Conservation (phyloP, 1,284 basidiomycete genomes). For the Ceratobasidium sp. region DNA sequence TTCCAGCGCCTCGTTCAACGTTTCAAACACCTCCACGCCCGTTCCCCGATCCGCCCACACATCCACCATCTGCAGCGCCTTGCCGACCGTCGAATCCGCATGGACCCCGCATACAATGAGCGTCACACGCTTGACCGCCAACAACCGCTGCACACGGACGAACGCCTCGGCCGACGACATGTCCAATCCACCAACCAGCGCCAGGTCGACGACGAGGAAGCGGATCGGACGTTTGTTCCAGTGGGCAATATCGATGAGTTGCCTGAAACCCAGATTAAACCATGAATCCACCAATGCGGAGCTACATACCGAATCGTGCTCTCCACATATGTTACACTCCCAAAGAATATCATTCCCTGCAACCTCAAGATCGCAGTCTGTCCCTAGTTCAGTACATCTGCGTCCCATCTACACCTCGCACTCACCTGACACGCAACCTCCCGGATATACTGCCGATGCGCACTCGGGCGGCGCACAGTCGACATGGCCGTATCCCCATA, state of each 20-base stretch:
- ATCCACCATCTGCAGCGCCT: slow-evolving; percentile 77
- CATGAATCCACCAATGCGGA: neutral
- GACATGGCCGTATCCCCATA: slow-evolving; percentile 86
- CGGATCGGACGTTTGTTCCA: slow-evolving; percentile 87
- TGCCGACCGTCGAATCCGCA: slow-evolving; percentile 70
- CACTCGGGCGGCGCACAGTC: slow-evolving; percentile 88
- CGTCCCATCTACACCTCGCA: neutral
- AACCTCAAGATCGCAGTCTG: slow-evolving; percentile 92
- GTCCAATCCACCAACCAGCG: slow-evolving; percentile 89
- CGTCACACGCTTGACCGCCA: slow-evolving; percentile 79
- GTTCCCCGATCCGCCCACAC: slow-evolving; percentile 74
- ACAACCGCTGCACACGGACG: slow-evolving; percentile 86
- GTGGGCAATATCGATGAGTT: slow-evolving; percentile 75
- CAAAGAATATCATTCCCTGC: slow-evolving; percentile 93
- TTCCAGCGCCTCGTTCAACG: slow-evolving; percentile 92
- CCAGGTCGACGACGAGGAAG: slow-evolving; percentile 89
- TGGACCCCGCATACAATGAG: slow-evolving; percentile 90
- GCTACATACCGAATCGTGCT: slow-evolving; percentile 51
- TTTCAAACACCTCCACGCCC: slow-evolving; percentile 84
- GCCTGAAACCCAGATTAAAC: slow-evolving; percentile 58
- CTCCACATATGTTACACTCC: slow-evolving; percentile 91
- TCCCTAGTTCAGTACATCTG: slow-evolving; percentile 50
- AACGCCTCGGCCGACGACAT: slow-evolving; percentile 97
- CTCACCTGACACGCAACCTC: slow-evolving; percentile 66
- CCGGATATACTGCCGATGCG: slow-evolving; percentile 89